Evolutionary conservation across 2,329 filamentous ascomycete species (phyloP).

Genomic region (Stagonosporopsis rhizophila): DNA sequence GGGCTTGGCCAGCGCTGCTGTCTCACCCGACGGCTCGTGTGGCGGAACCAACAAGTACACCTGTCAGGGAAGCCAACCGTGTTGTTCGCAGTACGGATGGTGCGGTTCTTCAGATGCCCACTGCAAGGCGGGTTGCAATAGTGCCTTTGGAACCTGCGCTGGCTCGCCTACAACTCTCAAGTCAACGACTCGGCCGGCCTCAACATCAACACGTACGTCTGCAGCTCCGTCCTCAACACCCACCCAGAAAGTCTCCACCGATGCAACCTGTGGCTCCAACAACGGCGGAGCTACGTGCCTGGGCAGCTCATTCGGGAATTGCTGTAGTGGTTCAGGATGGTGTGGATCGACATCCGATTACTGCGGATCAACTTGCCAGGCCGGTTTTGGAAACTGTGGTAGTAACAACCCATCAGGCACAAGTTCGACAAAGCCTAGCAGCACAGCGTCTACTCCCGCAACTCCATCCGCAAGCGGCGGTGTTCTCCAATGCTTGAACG

Average conservation of each 20-base stretch:
- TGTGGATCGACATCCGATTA: slow-evolving; percentile 51
- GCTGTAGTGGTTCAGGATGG: slow-evolving; percentile 51
- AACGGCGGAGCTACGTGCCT: slow-evolving; percentile 40
- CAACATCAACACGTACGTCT: slow-evolving; percentile 19
- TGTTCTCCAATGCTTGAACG: slow-evolving; percentile 40
- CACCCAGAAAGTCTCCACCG: slow-evolving; percentile 44
- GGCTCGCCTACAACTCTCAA: slow-evolving; percentile 18
- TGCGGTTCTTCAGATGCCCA: slow-evolving; percentile 47
- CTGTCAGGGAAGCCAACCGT: slow-evolving; percentile 53
- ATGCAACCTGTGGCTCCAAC: slow-evolving; percentile 52
- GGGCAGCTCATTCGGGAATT: slow-evolving; percentile 42
- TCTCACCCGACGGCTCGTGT: slow-evolving; percentile 53
- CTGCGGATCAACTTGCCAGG: slow-evolving; percentile 44
- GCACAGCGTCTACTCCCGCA: slow-evolving; percentile 24
- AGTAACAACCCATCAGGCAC: slow-evolving; percentile 23
- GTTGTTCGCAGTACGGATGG: slow-evolving; percentile 53
- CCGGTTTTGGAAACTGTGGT: slow-evolving; percentile 41
- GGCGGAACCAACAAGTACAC: slow-evolving; percentile 52
- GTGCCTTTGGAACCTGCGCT: slow-evolving; percentile 41
- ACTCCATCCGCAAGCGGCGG: slow-evolving; percentile 21
- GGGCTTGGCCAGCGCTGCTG: slow-evolving; percentile 27
- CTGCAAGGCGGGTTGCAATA: slow-evolving; percentile 43
- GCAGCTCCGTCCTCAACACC: slow-evolving; percentile 29
- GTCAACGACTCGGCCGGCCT: slow-evolving; percentile 16
- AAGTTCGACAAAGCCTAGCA: slow-evolving; percentile 17